Base-by-base conservation (phyloP, 192 early-diverging fungal genomes). In the Entomortierella beljakovae region DNA sequence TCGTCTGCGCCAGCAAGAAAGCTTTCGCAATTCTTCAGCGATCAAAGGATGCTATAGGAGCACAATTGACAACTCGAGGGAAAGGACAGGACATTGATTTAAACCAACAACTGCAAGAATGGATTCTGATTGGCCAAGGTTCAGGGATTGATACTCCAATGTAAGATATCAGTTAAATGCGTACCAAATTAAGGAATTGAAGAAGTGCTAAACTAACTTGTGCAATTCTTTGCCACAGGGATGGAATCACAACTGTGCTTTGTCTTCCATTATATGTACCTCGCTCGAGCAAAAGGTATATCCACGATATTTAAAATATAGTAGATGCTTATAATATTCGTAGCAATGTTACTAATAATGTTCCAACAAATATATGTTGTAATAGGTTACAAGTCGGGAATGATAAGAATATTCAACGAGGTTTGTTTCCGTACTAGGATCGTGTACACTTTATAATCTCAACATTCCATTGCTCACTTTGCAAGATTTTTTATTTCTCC, bases 321-420 rank as follows among this genome's bases (percentile, higher is more conserved):
- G n/a, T n/a, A n/a, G n/a, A n/a, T n/a, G n/a, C n/a, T n/a, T n/a
- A n/a, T n/a, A n/a, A n/a, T n/a, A n/a, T n/a, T n/a, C n/a, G n/a
- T n/a, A n/a, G n/a, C n/a, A n/a, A 6, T 63, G 6, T 43, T 13
- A 9, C 42, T 13, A 43, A 18, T 18, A 43, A 9, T 18, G 16
- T 31, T 54, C 54, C 85, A 84, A 37, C 83, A 88, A 52, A 75
- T 85, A 6, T 88, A 81, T 57, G 71, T 86, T 18, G 82, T 88
- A 46, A 64, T 83, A 40, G 87, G 87, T 5, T 88, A 88, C 65
- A 86, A 74, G 46, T 85, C 85, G n/a, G 87, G 87, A 8, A 86
- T 82, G 83, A 70, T 88, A 22, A 59, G 81, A 33, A 81, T 88
- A 16, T 88, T 88, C 64, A 82, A 85, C 50, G 80, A 84, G 60